Evolutionary conservation across 2,329 filamentous ascomycete species (phyloP), one percentile per base, ranked within the genome.

Genomic region (Fusarium sp.): DNA sequence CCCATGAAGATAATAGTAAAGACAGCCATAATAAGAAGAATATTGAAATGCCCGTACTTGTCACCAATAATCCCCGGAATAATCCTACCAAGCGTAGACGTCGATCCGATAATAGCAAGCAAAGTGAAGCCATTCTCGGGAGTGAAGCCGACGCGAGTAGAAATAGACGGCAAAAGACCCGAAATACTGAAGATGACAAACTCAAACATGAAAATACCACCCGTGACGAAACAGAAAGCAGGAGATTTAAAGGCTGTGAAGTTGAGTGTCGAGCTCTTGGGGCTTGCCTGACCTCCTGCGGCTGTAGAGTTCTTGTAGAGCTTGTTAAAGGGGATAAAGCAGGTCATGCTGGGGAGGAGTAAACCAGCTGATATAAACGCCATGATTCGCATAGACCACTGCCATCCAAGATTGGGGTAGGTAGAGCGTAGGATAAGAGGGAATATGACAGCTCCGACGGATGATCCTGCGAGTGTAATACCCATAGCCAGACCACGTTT

Each of bases 171-270:
- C 2, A 86, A 72, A 10, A 85, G 78, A 2, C 82, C 82, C 1
- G 82, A 80, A n/a, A 82, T 80, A 15, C 83, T 83, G 44, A 85
- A 86, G 16, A 85, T 79, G 40, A 82, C 82, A 51, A 85, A 83
- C 48, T 86, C 84, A 22, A 86, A 80, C 2, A 80, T 77, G 60
- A 85, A 84, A 11, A 85, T 78, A 1, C 79, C 80, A 7, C 79
- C 70, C 0, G 82, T 79, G 5, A 85, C 74, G 34, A 85, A 81
- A 3, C 75, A 78, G 27, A 85, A 81, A 0, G 82, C 78, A 4
- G 78, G 76, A 5, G 81, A 81, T 4, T 71, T 74, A 59, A 85
- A 84, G 1, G 83, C 80, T 0, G 69, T 62, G 27, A 85, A 74
- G 47, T 83, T 83, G 27, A 85, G 62, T 5, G 65, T 59, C 10